These are phyloP conservation scores for Apiotrichum gracile DNA, from an alignment of 1,284 basidiomycete species.

Conservation along the genomic window DNA sequence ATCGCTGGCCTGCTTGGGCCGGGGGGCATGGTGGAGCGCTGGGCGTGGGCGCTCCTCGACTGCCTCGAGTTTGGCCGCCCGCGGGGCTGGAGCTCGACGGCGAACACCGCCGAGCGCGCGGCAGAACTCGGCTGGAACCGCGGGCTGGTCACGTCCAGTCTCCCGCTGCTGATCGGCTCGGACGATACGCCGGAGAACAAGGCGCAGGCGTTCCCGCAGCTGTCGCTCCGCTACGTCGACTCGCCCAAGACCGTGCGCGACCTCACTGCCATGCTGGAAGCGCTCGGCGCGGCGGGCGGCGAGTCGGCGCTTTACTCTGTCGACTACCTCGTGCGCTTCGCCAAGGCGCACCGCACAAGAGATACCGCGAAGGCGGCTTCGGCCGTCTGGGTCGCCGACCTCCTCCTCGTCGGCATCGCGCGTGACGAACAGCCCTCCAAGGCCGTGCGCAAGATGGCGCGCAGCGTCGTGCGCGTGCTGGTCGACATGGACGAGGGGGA, in stretches of 20 bases:
- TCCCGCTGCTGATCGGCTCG: conserved; percentile 21
- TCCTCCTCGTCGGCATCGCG: conserved; percentile 66
- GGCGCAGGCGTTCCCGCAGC: conserved; percentile 25
- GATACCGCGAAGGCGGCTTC: conserved; percentile 55
- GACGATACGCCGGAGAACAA: background rate
- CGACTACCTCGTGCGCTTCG: conserved; percentile 72
- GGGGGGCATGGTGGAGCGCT: conserved; percentile 73
- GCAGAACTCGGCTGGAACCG: conserved; percentile 47
- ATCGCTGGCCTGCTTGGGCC: conserved; percentile 70
- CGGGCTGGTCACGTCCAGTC: conserved; percentile 12
- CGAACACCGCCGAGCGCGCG: conserved; percentile 13
- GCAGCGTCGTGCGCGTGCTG: conserved; percentile 58
- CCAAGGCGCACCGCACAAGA: conserved; percentile 35
- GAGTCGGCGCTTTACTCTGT: conserved; percentile 65
- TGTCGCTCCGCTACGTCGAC: conserved; percentile 59
- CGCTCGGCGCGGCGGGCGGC: conserved; percentile 61
- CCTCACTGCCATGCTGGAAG: conserved; percentile 63
- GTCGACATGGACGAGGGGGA: conserved; percentile 64
- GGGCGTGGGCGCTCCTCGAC: conserved; percentile 75
- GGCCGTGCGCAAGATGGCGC: conserved; percentile 60
- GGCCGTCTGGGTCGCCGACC: conserved; percentile 74
- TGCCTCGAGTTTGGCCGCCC: conserved; percentile 66
- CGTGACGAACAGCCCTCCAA: conserved; percentile 48
- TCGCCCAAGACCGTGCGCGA: conserved; percentile 55
- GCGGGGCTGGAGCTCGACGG: conserved; percentile 49